Evolutionary conservation across 768 basidiomycete genomes (phyloP).

Genomic region (Mycena epipterygia): DNA sequence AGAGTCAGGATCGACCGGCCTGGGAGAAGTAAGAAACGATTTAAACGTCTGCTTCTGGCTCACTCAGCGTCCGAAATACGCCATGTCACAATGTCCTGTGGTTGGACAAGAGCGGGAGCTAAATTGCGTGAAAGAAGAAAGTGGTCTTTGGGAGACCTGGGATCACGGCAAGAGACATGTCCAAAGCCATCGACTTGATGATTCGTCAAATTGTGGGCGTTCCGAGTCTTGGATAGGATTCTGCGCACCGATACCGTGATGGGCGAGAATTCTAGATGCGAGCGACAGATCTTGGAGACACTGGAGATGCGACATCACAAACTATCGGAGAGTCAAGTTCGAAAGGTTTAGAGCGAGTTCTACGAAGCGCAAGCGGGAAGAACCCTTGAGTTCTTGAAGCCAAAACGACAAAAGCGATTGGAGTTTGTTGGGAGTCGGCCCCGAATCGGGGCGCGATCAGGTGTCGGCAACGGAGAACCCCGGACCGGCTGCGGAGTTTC

Average conservation of each 20-base stretch:
- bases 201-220: background rate
- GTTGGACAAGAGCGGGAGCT: slow-evolving; percentile 31
- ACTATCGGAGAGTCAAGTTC: no score
- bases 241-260: slow-evolving; percentile 32
- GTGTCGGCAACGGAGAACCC: no score
- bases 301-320: background rate
- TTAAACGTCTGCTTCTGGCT: background rate
- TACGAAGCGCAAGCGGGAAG: no score
- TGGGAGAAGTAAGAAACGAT: background rate
- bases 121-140: slow-evolving; percentile 35
- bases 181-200: slow-evolving; percentile 34
- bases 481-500: no score
- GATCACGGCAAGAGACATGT: slow-evolving; percentile 38
- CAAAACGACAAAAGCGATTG: no score
- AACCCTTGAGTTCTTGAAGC: no score
- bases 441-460: no score
- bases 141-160: slow-evolving; percentile 31
- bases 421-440: no score
- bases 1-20: slow-evolving; percentile 29
- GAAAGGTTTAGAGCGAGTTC: no score
- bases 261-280: slow-evolving; percentile 33
- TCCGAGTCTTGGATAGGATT: background rate
- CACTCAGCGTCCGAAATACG: slow-evolving; percentile 33
- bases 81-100: slow-evolving; percentile 33
- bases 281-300: slow-evolving; percentile 31